Base-by-base conservation (phyloP, 169 alveolate species). In the Amoebophrya sp. region DNA sequence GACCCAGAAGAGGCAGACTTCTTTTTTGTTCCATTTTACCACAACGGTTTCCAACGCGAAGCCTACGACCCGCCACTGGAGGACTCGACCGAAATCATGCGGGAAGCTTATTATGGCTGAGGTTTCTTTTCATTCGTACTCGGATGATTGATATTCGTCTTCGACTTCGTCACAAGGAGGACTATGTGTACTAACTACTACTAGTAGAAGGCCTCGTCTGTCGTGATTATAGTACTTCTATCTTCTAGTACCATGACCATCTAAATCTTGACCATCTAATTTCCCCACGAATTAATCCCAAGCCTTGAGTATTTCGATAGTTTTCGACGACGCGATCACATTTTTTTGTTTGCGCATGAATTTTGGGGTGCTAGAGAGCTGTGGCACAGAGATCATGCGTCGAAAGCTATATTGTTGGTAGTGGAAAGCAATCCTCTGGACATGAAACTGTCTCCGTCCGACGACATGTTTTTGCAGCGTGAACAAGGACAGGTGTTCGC, bases 311-410 rank as follows among this genome's bases (percentile, higher is more conserved):
- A 92, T 83, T 92, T 89, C 55, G 93, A 92, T 40, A 55, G 89
- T 41, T 92, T 83, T 41, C 93, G 93, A 0, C 24, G 92, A 34
- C 47, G 92, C 89, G 89, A 90, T 55, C 94, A 92, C 89, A 55
- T 92, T 89, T 92, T 92, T 89, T 92, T 78, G 89, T 92, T 92
- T 36, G 92, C 94, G 65, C 94, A 92, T 76, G 94, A 92, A 92
- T 89, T 89, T 89, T 92, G 94, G 94, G 83, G 83, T 1, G 83
- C 83, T 6, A 6, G 83, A 10, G 83, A 65, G 83, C 83, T 65
- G 83, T 6, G 10, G 92, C 92, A 18, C 90, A 90, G 92, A 89
- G 77, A 41, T 55, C 90, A 3, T 40, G 65, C 34, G 94, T 92
- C 41, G 94, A 89, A 92, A 40, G 40, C 92, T 0, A 92, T 89